Conservation (phyloP, 2,329 filamentous ascomycete species). For the Pseudogymnoascus sp. region DNA sequence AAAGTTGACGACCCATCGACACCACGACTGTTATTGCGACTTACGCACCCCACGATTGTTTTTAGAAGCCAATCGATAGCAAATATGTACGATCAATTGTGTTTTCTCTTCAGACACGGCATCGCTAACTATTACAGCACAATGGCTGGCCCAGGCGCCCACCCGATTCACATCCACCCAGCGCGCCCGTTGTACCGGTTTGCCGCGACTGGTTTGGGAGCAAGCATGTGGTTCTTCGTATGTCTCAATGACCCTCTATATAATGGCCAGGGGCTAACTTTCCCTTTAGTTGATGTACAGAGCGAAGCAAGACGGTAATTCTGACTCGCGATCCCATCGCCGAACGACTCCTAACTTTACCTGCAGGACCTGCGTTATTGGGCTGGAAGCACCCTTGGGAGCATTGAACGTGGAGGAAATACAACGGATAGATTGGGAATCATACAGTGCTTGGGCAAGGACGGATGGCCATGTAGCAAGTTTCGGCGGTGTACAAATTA, state of each 20-base stretch:
- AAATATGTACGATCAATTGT: not conserved
- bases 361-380: slow-evolving; percentile 62
- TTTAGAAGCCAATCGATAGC: not conserved
- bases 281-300: slow-evolving; percentile 79
- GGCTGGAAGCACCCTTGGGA: slow-evolving; percentile 98
- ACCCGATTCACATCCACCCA: slow-evolving; percentile 52
- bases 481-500: slow-evolving; percentile 10
- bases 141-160: slow-evolving; percentile 29
- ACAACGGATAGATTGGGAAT: not conserved
- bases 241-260: slow-evolving; percentile 30
- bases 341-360: not conserved
- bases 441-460: not conserved
- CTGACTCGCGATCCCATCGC: slow-evolving; percentile 13
- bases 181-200: slow-evolving; percentile 70
- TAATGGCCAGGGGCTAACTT: slow-evolving; percentile 18
- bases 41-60: slow-evolving; percentile 4
- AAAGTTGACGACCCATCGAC: slow-evolving; percentile 8
- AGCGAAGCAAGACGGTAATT: slow-evolving; percentile 82
- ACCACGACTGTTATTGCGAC: not conserved
- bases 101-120: not conserved
- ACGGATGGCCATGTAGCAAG: not conserved
- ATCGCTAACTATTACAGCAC: not conserved
- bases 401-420: slow-evolving; percentile 49
- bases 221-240: slow-evolving; percentile 99
- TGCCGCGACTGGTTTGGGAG: slow-evolving; percentile 77